Evolutionary conservation across 2,329 filamentous ascomycete species (phyloP), one percentile per base, ranked within the genome.

Genomic region (Raffaelea ambrosiae): DNA sequence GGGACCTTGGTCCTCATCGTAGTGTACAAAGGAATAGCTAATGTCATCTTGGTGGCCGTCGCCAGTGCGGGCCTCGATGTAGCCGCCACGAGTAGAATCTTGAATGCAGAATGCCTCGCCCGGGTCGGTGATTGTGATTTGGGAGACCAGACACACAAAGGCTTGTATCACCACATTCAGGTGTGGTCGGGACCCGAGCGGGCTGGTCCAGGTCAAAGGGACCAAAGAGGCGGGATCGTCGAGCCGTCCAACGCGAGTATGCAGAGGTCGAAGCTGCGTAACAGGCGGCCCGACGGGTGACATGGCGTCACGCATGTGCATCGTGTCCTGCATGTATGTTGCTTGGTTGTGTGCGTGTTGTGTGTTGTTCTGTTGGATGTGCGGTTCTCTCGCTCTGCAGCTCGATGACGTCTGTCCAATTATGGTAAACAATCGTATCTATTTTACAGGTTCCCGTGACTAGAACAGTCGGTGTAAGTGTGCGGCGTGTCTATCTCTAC

Each of bases 181-280:
- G 36, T 22, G 20, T 33, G 38, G 44, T 5, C 3, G 36, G 16
- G 10, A 8, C 21, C 7, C 22, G 21, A 20, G 22, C 5, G 22
- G 16, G 38, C 44, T 41, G 5, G 11, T 40, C 44, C 44, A 46
- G 22, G 14, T 8, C 19, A 44, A 38, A 5, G 18, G 35, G 14
- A 38, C 35, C 35, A 38, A 7, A 9, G 43, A 18, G 10, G 10
- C 14, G 14, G 18, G 20, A 4, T 40, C 38, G 18, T 26, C 31
- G 13, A 20, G 5, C 43, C 8, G 18, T 9, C 10, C 16, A 20
- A n/a, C n/a, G n/a, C 16, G 21, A 2, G 35, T 19, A 11, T 46
- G 44, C 21, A 46, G 38, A n/a, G 44, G 44, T 23, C 44, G 36
- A 14, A 46, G 44, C 36, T 46, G 44, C 35, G 44, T 46, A 9